Base-by-base conservation (phyloP, 176 grass and related monocot species). In the Lolium multiflorum region DNA sequence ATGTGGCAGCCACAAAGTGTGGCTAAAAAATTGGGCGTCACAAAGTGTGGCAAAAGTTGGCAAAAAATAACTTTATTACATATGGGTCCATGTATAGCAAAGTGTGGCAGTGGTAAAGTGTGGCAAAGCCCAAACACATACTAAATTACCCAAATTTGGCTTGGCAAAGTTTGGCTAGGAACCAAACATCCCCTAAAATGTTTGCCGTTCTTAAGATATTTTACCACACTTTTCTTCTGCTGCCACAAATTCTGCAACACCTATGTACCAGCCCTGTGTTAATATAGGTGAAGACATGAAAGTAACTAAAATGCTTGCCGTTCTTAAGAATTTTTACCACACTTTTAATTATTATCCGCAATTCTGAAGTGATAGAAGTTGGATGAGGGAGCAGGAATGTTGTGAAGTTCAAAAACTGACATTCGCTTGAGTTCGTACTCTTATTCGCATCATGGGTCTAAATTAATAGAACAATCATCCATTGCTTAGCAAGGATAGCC, bases 391-490 rank as follows among this genome's bases (percentile, higher is more conserved):
- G 18, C 22, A 6, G 18, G 60, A 3, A 49, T 61, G 55, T 28
- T 64, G 22, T 0, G 8, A 68, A 20, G 9, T 70, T 44, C 9
- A 58, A 57, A 56, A 83, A 47, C 20, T 11, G 6, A 49, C 9
- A n/a, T 56, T 46, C 5, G 11, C 63, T 46, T 2, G 79, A 58
- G 43, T 56, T 4, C 1, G 38, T 81, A 47, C 5, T 74, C 13
- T 24, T 0, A 49, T 47, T 54, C 16, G 17, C 37, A 73, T 13
- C 11, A 11, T 7, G 12, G 41, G 41, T 65, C 47, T 52, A 66
- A 65, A 18, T 75, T 26, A 41, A 14, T 74, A 63, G 14, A 84
- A 67, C 37, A 80, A 49, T 55, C 16, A 61, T 89, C 7, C 18
- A 81, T 3, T 76, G 12, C 43, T 58, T 76, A 76, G 16, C 10